Conservation (phyloP, 371 early-diverging fungal genomes). For the Actinomucor elegans region DNA sequence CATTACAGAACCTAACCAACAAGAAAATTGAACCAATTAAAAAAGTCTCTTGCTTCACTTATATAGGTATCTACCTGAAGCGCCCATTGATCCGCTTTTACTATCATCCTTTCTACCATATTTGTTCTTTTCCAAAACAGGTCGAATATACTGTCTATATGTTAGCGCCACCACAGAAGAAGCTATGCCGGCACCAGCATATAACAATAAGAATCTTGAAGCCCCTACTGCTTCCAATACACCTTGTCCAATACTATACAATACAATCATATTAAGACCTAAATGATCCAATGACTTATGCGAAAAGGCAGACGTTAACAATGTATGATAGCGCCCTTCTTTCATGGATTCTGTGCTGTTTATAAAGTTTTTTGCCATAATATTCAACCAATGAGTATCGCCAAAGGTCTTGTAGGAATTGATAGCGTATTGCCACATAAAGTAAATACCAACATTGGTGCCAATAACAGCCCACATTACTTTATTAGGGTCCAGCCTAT, state of each 20-base stretch:
- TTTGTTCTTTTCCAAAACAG: constrained; percentile 23
- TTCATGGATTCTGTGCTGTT: constrained; percentile 32
- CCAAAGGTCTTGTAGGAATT: constrained; percentile 43
- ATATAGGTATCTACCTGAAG: constrained; percentile 52
- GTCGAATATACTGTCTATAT: constrained; percentile 38
- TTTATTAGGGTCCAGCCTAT: constrained; percentile 36
- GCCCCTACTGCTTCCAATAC: constrained; percentile 43
- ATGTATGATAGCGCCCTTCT: constrained; percentile 45
- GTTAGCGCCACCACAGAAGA: constrained; percentile 25
- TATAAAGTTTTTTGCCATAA: constrained; percentile 51
- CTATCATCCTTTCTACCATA: background rate
- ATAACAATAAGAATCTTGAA: constrained; percentile 42
- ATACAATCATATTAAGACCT: constrained; percentile 53
- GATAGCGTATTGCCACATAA: constrained; percentile 57
- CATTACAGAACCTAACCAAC: constrained; percentile 36
- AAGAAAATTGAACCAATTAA: background rate
- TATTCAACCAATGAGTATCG: constrained; percentile 40
- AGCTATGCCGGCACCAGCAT: constrained; percentile 38
- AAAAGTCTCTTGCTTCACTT: background rate
- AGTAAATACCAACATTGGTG: constrained; percentile 48
- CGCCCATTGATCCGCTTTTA: constrained; percentile 35
- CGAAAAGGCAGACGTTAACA: constrained; percentile 53
- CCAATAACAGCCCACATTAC: constrained; percentile 49
- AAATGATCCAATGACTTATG: constrained; percentile 51
- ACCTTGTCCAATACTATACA: constrained; percentile 47